Conservation (phyloP, 208 protist genomes). For the Crithidia acanthocephali region DNA sequence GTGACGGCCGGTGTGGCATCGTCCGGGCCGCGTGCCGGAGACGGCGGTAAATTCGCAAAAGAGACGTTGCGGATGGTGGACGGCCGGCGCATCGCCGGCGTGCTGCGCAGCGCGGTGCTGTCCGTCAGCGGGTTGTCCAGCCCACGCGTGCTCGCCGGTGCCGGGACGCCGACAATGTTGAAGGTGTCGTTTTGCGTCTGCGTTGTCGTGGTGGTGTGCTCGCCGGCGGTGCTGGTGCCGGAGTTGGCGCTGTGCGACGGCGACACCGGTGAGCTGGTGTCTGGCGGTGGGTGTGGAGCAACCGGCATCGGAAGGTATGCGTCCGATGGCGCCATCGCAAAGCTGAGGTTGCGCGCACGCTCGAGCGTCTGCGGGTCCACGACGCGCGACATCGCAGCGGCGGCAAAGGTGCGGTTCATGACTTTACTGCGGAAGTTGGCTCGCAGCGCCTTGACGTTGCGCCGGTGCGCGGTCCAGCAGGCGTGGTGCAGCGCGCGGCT, state of each 20-base stretch:
- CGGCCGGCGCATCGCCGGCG: background rate
- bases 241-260: too few species aligned
- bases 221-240: too few species aligned
- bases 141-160: too few species aligned
- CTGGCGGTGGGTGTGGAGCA: background rate
- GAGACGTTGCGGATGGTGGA: background rate
- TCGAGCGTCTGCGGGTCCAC: constrained; percentile 14
- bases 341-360: constrained; percentile 15
- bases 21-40: background rate
- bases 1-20: constrained; percentile 5
- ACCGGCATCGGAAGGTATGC: too few species aligned
- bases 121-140: too few species aligned
- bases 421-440: constrained; percentile 31
- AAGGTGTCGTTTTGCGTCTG: too few species aligned
- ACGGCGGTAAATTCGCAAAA: background rate
- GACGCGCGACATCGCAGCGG: constrained; percentile 5
- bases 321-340: constrained; percentile 5
- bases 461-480: constrained; percentile 37
- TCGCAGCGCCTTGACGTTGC: constrained; percentile 45
- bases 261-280: background rate
- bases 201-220: too few species aligned
- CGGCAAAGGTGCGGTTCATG: constrained; percentile 35
- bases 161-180: too few species aligned
- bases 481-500: constrained; percentile 36
- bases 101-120: background rate